Base-by-base conservation (phyloP, 2,329 filamentous ascomycete species). In the Neocucurbitaria cava region DNA sequence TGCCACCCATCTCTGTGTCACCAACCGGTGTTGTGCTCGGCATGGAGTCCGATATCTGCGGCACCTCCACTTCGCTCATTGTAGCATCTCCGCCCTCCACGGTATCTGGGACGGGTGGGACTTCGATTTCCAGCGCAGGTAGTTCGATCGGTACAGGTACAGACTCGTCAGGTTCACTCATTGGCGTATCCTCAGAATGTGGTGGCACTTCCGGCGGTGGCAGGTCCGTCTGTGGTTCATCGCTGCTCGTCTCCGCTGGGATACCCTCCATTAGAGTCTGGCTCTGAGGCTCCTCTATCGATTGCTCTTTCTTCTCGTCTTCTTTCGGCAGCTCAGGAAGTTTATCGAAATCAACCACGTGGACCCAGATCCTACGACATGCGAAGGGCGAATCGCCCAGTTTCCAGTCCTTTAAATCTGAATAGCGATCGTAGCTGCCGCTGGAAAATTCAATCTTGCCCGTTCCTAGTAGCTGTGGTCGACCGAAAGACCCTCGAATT, bases 1-100 rank as follows among this genome's bases (percentile, higher is more conserved):
- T 73, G 17, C 70, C 74, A 43, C 69, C 61, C 74, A 76, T 76
- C 41, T 76, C 70, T 13, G 72, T 74, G 41, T 76, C 74, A 24
- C 44, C 54, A 15, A 55, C 52, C 17, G 46, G 46, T 18, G 51
- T 39, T 1, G 50, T 31, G n/a, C 56, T 59, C 23, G 65, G 53
- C 15, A 66, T 54, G 21, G 64, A 59, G 41, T 67, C 66, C 24
- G 54, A 36, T 18, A 52, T 42, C 13, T 54, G 45, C 46, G 59
- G 48, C 28, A 59, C 40, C 26, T 61, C 53, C 5, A 64, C 54
- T 46, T 68, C 72, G 3, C 61, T 45, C 68, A 74, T 70, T 15
- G 61, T 55, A 5, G 64, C 65, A 26, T 72, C 68, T 20, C 23
- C 39, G 17, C 30, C 40, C 23, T 58, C 62, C 5, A 41, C 18